Percentiles rank a stretch among this genome's conserved stretches.
Conservation (phyloP, 1,284 basidiomycete genomes). For the Omphalotus olearius region DNA sequence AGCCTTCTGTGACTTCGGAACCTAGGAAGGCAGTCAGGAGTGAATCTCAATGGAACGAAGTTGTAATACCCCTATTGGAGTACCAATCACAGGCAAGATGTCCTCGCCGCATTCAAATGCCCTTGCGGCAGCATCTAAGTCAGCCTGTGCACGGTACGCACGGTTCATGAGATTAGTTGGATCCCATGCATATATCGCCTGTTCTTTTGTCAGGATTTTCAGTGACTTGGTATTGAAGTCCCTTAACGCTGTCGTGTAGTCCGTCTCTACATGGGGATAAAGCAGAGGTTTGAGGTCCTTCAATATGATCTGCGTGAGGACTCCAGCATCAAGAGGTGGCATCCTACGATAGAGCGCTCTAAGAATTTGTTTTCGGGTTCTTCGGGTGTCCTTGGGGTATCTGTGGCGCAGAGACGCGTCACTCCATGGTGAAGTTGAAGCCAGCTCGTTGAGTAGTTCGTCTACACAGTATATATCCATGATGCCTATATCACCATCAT, state of each 20-base stretch:
- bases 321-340: slow-evolving; percentile 54
- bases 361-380: slow-evolving; percentile 41
- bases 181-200: slow-evolving; percentile 75
- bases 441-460: slow-evolving; percentile 66
- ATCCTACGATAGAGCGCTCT: slow-evolving; percentile 49
- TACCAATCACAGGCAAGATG: slow-evolving; percentile 32
- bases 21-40: slow-evolving; percentile 35
- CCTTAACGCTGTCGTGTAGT: slow-evolving; percentile 45
- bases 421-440: slow-evolving; percentile 62
- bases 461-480: slow-evolving; percentile 53
- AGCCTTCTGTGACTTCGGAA: slow-evolving; percentile 80
- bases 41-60: too few species aligned
- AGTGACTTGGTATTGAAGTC: slow-evolving; percentile 54
- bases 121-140: slow-evolving; percentile 56
- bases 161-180: slow-evolving; percentile 47
- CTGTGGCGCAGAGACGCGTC: slow-evolving; percentile 33
- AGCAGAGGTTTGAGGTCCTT: slow-evolving; percentile 78
- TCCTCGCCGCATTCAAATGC: slow-evolving; percentile 37
- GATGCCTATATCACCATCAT: slow-evolving; percentile 25
- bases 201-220: slow-evolving; percentile 49
- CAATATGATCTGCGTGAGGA: slow-evolving; percentile 80
- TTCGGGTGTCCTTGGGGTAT: slow-evolving; percentile 20
- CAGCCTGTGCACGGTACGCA: slow-evolving; percentile 50
- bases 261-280: slow-evolving; percentile 55
- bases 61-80: slow-evolving; percentile 49